phyloP scores from a whole-genome alignment of 225 moss, liverwort and hornwort genomes.

The Physcomitrium patens region DNA sequence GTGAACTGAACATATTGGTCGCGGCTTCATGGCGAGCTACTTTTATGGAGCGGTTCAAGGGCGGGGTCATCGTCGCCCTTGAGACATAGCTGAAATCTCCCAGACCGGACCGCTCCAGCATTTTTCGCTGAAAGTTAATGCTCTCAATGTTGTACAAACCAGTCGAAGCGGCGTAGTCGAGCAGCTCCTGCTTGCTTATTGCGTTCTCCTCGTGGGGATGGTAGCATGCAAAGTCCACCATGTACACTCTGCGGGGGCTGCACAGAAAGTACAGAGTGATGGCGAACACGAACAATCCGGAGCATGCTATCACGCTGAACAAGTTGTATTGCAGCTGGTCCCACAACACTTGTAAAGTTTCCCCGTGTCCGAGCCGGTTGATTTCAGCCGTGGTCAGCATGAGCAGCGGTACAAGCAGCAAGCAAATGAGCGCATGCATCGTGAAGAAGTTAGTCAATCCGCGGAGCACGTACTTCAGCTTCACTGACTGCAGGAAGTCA shows the following conservation, averaged over 20 bases:
- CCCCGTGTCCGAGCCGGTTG: slow-evolving; percentile 53
- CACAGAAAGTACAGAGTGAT: slow-evolving; percentile 45
- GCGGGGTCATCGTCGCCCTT: slow-evolving; percentile 15
- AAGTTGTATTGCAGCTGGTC: slow-evolving; percentile 72
- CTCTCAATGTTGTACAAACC: slow-evolving; percentile 33
- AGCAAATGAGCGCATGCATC: slow-evolving; percentile 51
- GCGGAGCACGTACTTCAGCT: slow-evolving; percentile 78
- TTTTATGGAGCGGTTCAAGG: slow-evolving; percentile 21
- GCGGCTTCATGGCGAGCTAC: slow-evolving; percentile 34
- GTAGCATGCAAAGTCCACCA: slow-evolving; percentile 58
- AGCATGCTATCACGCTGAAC: slow-evolving; percentile 34
- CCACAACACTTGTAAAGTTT: slow-evolving; percentile 54
- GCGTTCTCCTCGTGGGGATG: slow-evolving; percentile 27
- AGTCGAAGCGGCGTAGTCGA: slow-evolving; percentile 31
- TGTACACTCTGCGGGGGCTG: slow-evolving; percentile 52
- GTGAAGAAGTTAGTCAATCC: slow-evolving; percentile 67
- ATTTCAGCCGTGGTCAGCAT: slow-evolving; percentile 63
- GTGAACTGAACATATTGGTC: slow-evolving; percentile 37
- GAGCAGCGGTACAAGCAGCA: slow-evolving; percentile 58
- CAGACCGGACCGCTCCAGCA: slow-evolving; percentile 55
- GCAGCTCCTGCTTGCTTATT: slow-evolving; percentile 40
- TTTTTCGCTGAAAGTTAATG: slow-evolving; percentile 56
- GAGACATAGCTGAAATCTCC: slow-evolving; percentile 37
- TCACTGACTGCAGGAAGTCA: slow-evolving; percentile 80
- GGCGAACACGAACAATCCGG: slow-evolving; percentile 35